Percentiles rank a stretch among this genome's conserved stretches.
Evolutionary conservation across 2,329 filamentous ascomycete genomes (phyloP).

Genomic region (Pyrenochaeta sp.): DNA sequence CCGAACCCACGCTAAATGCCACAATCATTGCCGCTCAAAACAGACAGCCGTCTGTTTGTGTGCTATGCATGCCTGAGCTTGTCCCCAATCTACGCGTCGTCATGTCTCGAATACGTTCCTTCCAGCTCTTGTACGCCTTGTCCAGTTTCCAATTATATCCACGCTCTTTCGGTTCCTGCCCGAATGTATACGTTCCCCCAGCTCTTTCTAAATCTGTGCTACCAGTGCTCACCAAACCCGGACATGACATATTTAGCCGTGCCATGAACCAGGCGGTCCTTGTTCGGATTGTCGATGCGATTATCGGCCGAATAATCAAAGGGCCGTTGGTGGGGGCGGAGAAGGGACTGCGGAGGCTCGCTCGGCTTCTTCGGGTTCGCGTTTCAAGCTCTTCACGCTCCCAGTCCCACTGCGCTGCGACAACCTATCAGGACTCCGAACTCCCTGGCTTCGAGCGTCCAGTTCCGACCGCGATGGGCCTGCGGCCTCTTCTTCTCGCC

Average conservation of each 20-base stretch:
- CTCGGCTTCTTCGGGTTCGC: conserved; percentile 40
- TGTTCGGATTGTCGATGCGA: background rate
- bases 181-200: conserved; percentile 15
- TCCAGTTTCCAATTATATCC: conserved; percentile 16
- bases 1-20: conserved; percentile 51
- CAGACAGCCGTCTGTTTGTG: conserved; percentile 17
- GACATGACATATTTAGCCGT: conserved; percentile 8
- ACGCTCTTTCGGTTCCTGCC: conserved; percentile 41
- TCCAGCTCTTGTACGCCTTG: conserved; percentile 13
- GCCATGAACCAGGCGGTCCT: conserved; percentile 6
- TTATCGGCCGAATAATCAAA: conserved; percentile 3
- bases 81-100: conserved; percentile 15
- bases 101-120: conserved; percentile 2
- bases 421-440: conserved; percentile 43
- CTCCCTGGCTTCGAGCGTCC: conserved; percentile 38
- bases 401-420: conserved; percentile 46
- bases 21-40: conserved; percentile 43
- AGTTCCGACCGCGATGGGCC: conserved; percentile 28
- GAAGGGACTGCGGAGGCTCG: conserved; percentile 28
- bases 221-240: background rate
- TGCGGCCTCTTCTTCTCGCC: conserved; percentile 37
- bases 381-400: conserved; percentile 46
- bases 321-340: conserved; percentile 24
- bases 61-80: conserved; percentile 26
- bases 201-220: conserved; percentile 6